Conservation (phyloP, 805 yeast genomes). For the Scheffersomyces coipomensis region DNA sequence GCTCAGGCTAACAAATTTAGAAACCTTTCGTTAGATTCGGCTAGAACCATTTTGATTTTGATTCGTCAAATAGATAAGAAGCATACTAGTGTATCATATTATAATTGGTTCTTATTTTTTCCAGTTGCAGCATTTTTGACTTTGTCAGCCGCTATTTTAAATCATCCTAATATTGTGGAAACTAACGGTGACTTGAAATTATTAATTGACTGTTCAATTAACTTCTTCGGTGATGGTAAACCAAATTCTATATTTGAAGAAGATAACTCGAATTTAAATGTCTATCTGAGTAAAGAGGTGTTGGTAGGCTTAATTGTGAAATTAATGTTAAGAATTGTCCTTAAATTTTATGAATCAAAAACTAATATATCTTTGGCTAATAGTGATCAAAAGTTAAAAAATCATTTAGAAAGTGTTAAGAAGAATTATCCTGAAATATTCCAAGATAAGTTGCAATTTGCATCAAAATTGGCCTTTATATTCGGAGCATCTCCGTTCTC, state of each 20-base stretch:
- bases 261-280: neutral
- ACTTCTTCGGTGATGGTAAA: conserved; percentile 4
- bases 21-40: conserved; percentile 29
- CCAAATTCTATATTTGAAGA: neutral
- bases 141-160: conserved; percentile 27
- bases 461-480: conserved; percentile 5
- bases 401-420: conserved; percentile 15
- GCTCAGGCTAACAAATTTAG: conserved; percentile 21
- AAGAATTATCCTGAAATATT: conserved; percentile 16
- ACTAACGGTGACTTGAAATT: conserved; percentile 26
- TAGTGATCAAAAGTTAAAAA: conserved; percentile 11
- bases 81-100: conserved; percentile 19
- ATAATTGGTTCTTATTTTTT: conserved; percentile 31
- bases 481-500: conserved; percentile 10
- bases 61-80: conserved; percentile 17
- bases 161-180: conserved; percentile 27
- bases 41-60: conserved; percentile 34
- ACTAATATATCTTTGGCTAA: conserved; percentile 10
- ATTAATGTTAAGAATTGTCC: conserved; percentile 17
- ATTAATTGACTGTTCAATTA: conserved; percentile 19
- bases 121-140: conserved; percentile 31
- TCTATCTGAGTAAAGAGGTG: conserved; percentile 3
- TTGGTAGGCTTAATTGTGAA: conserved; percentile 11
- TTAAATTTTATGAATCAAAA: conserved; percentile 17
- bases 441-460: conserved; percentile 5